These are phyloP conservation scores for Dipodascopsis tothii DNA, from an alignment of 805 yeast genomes.

Conservation along the genomic window DNA sequence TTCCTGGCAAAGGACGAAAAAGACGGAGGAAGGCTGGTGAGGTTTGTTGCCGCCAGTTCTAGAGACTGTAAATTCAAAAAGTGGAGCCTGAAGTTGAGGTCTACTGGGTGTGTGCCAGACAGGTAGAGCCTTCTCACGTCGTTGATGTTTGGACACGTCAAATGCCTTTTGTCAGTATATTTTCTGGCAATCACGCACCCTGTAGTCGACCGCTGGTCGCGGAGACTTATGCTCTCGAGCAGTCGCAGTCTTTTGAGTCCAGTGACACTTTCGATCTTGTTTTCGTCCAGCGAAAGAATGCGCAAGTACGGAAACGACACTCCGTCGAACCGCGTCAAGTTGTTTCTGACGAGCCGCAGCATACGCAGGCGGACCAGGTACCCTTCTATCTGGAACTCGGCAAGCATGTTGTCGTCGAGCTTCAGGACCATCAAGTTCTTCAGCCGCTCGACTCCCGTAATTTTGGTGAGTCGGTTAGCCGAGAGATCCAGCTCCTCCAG, in stretches of 20 bases:
- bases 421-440: conserved; percentile 35
- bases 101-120: conserved; percentile 32
- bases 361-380: conserved; percentile 34
- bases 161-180: conserved; percentile 1
- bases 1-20: conserved; percentile 27
- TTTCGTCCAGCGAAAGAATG: conserved; percentile 23
- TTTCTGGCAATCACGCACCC: conserved; percentile 1
- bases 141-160: conserved; percentile 17
- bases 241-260: conserved; percentile 33
- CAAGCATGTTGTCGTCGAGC: conserved; percentile 26
- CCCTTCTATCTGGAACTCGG: conserved; percentile 10
- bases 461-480: conserved; percentile 22
- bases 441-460: conserved; percentile 27
- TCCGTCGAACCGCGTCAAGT: conserved; percentile 11
- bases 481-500: conserved; percentile 27
- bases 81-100: conserved; percentile 22
- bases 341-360: conserved; percentile 39
- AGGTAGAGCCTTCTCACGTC: conserved; percentile 35
- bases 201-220: conserved; percentile 17
- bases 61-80: conserved; percentile 30
- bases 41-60: conserved; percentile 28
- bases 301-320: conserved; percentile 23
- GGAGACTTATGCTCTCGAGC: conserved; percentile 37
- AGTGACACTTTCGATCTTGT: conserved; percentile 26
- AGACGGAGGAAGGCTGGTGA: conserved; percentile 25